Conservation (phyloP, 1,284 basidiomycete species). For the Sanghuangporus baumii region DNA sequence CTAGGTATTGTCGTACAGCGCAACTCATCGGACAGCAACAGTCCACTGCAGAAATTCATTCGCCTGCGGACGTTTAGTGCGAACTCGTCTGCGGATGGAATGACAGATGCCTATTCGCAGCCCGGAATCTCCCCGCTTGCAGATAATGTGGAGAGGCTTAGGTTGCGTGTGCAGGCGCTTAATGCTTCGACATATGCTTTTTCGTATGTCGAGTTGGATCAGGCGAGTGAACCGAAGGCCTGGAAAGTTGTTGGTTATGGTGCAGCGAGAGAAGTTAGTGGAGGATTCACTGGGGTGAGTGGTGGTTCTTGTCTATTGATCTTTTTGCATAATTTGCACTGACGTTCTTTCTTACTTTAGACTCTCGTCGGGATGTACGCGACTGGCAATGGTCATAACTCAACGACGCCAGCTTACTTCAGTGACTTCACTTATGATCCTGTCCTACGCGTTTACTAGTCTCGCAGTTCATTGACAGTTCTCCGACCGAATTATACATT, state of each 20-base stretch:
- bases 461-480: background rate
- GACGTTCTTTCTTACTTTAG: background rate
- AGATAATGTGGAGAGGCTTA: background rate
- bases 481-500: background rate
- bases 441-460: constrained; percentile 12
- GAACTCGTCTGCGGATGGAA: constrained; percentile 14
- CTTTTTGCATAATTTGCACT: background rate
- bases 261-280: constrained; percentile 21
- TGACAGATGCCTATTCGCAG: constrained; percentile 12
- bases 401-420: constrained; percentile 19
- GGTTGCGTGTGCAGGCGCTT: constrained; percentile 16
- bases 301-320: background rate
- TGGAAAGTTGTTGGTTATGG: constrained; percentile 20
- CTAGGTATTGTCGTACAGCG: constrained; percentile 14
- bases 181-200: constrained; percentile 18
- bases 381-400: constrained; percentile 19
- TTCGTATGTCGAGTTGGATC: constrained; percentile 11
- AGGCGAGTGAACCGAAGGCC: background rate
- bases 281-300: constrained; percentile 21
- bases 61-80: constrained; percentile 17
- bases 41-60: constrained; percentile 4
- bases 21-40: background rate
- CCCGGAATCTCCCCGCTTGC: constrained; percentile 11
- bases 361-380: constrained; percentile 22
- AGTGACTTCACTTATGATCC: constrained; percentile 14